Percentiles rank a stretch among this genome's conserved stretches.
phyloP scores from a whole-genome alignment of 805 yeast species.

The Cyberlindnera xylosilytica region DNA sequence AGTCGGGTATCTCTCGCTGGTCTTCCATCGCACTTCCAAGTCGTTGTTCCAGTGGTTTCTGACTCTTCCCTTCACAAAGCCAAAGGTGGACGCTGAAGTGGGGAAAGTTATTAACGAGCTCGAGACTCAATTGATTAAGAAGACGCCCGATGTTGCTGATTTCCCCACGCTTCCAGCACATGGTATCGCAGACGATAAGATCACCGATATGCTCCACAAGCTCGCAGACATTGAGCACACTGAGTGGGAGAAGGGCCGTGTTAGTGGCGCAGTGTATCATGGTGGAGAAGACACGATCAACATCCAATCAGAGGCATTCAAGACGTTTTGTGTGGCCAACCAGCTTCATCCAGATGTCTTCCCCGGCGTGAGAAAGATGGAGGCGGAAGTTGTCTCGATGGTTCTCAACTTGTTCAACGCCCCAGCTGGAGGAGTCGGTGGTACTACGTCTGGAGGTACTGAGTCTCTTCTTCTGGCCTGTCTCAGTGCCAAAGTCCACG shows the following conservation, averaged over 20 bases:
- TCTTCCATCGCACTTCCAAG: conserved; percentile 15
- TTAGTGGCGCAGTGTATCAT: conserved; percentile 95
- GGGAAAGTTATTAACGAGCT: conserved; percentile 42
- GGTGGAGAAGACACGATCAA: conserved; percentile 79
- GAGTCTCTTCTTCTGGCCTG: conserved; percentile 88
- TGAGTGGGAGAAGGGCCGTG: conserved; percentile 81
- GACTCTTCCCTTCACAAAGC: conserved; percentile 49
- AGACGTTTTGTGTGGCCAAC: conserved; percentile 79
- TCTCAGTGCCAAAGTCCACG: conserved; percentile 82
- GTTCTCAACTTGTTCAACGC: conserved; percentile 77
- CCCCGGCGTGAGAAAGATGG: conserved; percentile 96
- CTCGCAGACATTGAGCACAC: conserved; percentile 55
- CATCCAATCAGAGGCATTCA: conserved; percentile 75
- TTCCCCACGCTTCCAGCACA: conserved; percentile 51
- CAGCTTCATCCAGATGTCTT: conserved; percentile 97
- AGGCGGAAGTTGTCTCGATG: conserved; percentile 92
- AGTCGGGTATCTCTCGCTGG: conserved; percentile 26
- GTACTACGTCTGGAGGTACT: conserved; percentile 92
- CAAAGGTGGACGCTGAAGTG: conserved; percentile 62
- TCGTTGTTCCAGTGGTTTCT: conserved; percentile 33
- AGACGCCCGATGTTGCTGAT: conserved; percentile 43
- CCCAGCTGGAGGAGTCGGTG: conserved; percentile 68
- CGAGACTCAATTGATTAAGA: conserved; percentile 56
- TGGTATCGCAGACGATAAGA: conserved; percentile 50
- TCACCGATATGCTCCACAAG: conserved; percentile 50